Conservation (phyloP, 306 rosid species). For the Lathyrus sativus region DNA sequence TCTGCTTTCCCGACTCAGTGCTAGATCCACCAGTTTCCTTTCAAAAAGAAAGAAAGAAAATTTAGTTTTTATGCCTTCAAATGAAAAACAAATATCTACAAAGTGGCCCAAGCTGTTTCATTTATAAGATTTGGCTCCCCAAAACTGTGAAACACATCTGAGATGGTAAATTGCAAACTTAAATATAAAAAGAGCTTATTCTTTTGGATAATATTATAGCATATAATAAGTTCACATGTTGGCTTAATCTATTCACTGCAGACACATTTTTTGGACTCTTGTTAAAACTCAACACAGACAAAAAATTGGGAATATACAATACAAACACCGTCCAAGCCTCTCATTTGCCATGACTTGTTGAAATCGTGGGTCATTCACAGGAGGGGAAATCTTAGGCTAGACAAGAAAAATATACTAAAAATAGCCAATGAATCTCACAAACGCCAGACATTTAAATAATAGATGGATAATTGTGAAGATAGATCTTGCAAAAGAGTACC, state of each 20-base stretch:
- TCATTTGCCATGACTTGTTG: not conserved
- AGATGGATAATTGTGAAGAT: slow-evolving; percentile 22
- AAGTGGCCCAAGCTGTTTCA: slow-evolving; percentile 17
- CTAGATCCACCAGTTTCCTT: slow-evolving; percentile 72
- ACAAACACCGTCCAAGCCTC: no score
- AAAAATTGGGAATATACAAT: not conserved
- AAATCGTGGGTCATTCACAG: slow-evolving; percentile 4
- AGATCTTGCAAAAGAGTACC: slow-evolving; percentile 49
- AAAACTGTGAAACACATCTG: slow-evolving; percentile 1
- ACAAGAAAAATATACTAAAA: slow-evolving; percentile 24
- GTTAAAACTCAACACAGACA: not conserved
- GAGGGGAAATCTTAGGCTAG: not conserved
- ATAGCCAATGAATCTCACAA: slow-evolving; percentile 30
- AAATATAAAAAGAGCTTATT: slow-evolving; percentile 8
- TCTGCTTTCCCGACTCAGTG: slow-evolving; percentile 59
- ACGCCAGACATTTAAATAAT: slow-evolving; percentile 8
- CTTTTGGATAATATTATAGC: not conserved
- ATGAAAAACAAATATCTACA: slow-evolving; percentile 28
- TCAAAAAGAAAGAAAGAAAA: slow-evolving; percentile 6
- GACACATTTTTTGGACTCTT: slow-evolving; percentile 11
- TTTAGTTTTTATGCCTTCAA: slow-evolving; percentile 1
- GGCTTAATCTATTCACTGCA: slow-evolving; percentile 11
- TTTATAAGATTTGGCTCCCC: slow-evolving; percentile 4
- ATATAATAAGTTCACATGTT: slow-evolving; percentile 5
- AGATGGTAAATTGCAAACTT: slow-evolving; percentile 17